Evolutionary conservation across 768 basidiomycete species (phyloP).

Genomic region (Mycena metata): DNA sequence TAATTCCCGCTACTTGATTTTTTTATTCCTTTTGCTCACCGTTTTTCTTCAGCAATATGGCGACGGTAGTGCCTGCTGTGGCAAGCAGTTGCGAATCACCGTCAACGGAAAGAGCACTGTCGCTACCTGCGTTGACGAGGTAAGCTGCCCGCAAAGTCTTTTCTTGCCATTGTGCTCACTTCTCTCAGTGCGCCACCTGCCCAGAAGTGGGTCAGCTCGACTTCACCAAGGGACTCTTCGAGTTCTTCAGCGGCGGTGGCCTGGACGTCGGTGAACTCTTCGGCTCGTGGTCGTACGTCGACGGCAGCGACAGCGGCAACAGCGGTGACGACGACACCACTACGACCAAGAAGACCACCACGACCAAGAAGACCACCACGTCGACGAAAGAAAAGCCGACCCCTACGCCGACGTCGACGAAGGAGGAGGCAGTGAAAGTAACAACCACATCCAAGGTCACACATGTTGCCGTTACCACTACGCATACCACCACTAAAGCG

Average conservation of each 20-base stretch:
- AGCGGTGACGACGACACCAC: background rate
- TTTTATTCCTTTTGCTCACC: background rate
- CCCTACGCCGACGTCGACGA: background rate
- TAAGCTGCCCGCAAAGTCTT: background rate
- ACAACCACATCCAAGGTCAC: background rate
- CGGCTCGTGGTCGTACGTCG: slow-evolving; percentile 32
- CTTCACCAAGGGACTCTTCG: slow-evolving; percentile 34
- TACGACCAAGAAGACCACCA: slow-evolving; percentile 5
- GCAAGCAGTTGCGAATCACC: slow-evolving; percentile 27
- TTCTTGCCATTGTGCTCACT: background rate
- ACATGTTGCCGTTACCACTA: background rate
- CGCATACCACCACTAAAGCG: background rate
- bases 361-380: background rate
- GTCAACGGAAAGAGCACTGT: slow-evolving; percentile 29
- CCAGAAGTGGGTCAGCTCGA: slow-evolving; percentile 24
- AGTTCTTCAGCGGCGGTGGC: slow-evolving; percentile 24
- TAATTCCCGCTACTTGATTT: background rate
- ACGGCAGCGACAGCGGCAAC: background rate
- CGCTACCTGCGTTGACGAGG: slow-evolving; percentile 37
- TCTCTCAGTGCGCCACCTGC: slow-evolving; percentile 30
- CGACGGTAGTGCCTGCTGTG: slow-evolving; percentile 32
- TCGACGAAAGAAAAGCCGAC: background rate
- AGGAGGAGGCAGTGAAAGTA: background rate
- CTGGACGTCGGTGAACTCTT: slow-evolving; percentile 26
- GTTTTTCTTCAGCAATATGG: slow-evolving; percentile 25